These are phyloP conservation scores for Aphanomyces stellatus DNA, from an alignment of 352 stramenopile species.

Conservation along the genomic window DNA sequence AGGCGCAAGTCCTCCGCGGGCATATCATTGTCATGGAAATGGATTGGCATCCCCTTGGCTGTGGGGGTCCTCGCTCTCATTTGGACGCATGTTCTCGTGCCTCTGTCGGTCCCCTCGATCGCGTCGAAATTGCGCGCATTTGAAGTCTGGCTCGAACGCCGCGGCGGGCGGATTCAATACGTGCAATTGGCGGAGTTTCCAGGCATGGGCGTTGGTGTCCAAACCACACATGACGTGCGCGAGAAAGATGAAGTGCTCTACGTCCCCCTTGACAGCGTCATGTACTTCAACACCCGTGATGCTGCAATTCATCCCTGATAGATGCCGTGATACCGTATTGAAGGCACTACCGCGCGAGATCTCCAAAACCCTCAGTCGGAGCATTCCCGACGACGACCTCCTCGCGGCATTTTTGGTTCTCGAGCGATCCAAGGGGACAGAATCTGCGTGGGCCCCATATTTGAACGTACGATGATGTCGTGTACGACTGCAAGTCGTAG, in stretches of 20 bases:
- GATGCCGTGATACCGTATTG: conserved; percentile 28
- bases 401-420: conserved; percentile 55
- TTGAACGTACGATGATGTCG: conserved; percentile 31
- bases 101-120: background rate
- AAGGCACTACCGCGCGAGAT: conserved; percentile 18
- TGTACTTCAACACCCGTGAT: too few relatives aligned
- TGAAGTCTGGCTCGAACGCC: conserved; percentile 24
- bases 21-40: background rate
- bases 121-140: background rate
- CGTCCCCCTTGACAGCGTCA: conserved; percentile 17
- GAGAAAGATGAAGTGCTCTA: conserved; percentile 21
- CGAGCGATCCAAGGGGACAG: conserved; percentile 32
- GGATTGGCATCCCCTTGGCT: background rate
- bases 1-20: too few relatives aligned
- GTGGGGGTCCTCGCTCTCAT: background rate
- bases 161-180: conserved; percentile 18
- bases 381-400: conserved; percentile 44
- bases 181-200: conserved; percentile 21
- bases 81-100: background rate
- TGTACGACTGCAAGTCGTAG: too few relatives aligned
- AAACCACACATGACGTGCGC: conserved; percentile 11
- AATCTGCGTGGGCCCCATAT: conserved; percentile 47
- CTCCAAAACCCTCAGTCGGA: conserved; percentile 26
- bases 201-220: conserved; percentile 25
- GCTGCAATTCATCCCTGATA: conserved; percentile 17